Percentiles rank a stretch among this genome's conserved stretches.
These are phyloP conservation scores for Gynostemma pentaphyllum DNA, from an alignment of 306 rosid species.

Conservation along the genomic window DNA sequence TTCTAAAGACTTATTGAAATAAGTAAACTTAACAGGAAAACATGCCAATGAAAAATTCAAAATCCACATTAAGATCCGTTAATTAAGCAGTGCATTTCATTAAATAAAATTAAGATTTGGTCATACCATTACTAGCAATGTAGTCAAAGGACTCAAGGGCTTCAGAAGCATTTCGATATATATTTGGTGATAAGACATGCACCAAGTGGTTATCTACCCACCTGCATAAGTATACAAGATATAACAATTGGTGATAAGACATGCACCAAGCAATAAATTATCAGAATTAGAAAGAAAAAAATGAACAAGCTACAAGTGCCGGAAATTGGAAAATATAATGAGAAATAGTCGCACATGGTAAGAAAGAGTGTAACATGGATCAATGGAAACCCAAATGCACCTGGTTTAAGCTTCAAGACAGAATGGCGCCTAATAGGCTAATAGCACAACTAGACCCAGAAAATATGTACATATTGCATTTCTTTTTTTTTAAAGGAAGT, in stretches of 20 bases:
- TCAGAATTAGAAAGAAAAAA: background rate
- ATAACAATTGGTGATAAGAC: conserved; percentile 9
- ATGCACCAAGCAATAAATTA: background rate
- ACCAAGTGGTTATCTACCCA: conserved; percentile 95
- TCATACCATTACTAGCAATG: conserved; percentile 77
- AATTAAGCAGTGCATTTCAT: background rate
- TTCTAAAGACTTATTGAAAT: background rate
- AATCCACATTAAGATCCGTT: background rate
- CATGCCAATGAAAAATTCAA: background rate
- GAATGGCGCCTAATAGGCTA: background rate
- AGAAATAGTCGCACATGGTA: background rate
- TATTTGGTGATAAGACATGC: conserved; percentile 82
- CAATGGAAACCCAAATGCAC: background rate
- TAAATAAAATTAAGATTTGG: background rate
- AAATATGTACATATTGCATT: background rate
- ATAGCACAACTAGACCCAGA: background rate
- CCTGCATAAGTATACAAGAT: conserved; percentile 28
- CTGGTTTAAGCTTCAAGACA: background rate
- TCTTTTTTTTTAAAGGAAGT: no score
- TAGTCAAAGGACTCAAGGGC: conserved; percentile 92
- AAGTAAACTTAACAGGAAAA: background rate
- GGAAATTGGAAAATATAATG: background rate
- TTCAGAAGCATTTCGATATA: conserved; percentile 76
- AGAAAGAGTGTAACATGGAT: background rate
- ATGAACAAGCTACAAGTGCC: background rate